Percentiles rank a stretch among this genome's conserved stretches.
Evolutionary conservation across 2,329 filamentous ascomycete species (phyloP).

Genomic region (Nigrograna mackinnonii): DNA sequence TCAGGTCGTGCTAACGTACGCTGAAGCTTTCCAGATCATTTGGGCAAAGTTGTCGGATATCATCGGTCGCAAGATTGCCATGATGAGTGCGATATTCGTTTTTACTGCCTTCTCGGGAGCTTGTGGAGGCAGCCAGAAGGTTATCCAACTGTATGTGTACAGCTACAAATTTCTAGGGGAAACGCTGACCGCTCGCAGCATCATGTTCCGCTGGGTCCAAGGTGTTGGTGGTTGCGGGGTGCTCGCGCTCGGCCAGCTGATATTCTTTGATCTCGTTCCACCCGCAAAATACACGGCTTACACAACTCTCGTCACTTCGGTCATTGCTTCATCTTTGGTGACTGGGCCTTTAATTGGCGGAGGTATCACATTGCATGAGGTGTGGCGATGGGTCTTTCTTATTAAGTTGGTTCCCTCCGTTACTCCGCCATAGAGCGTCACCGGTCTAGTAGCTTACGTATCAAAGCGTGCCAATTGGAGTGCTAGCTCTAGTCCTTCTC

Average conservation of each 20-base stretch:
- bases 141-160: constrained; percentile 26
- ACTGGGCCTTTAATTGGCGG: constrained; percentile 16
- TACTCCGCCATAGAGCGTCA: not conserved
- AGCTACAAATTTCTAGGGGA: not conserved
- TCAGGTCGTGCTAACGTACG: not conserved
- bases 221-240: constrained; percentile 32
- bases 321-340: constrained; percentile 7
- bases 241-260: constrained; percentile 26
- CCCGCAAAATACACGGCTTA: constrained; percentile 4
- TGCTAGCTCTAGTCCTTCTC: not conserved
- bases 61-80: constrained; percentile 25
- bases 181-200: constrained; percentile 7
- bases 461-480: constrained; percentile 15
- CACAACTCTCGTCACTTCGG: constrained; percentile 3
- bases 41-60: constrained; percentile 38
- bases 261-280: constrained; percentile 30
- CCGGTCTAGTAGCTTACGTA: not conserved
- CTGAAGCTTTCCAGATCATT: constrained; percentile 18
- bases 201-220: constrained; percentile 33
- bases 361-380: constrained; percentile 4
- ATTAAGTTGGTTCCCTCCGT: constrained; percentile 18
- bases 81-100: constrained; percentile 23
- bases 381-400: constrained; percentile 19
- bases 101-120: constrained; percentile 32
- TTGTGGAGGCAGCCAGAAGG: constrained; percentile 31